Evolutionary conservation across 495 filamentous ascomycete genomes (phyloP).

Genomic region (Penicillium ucsense): DNA sequence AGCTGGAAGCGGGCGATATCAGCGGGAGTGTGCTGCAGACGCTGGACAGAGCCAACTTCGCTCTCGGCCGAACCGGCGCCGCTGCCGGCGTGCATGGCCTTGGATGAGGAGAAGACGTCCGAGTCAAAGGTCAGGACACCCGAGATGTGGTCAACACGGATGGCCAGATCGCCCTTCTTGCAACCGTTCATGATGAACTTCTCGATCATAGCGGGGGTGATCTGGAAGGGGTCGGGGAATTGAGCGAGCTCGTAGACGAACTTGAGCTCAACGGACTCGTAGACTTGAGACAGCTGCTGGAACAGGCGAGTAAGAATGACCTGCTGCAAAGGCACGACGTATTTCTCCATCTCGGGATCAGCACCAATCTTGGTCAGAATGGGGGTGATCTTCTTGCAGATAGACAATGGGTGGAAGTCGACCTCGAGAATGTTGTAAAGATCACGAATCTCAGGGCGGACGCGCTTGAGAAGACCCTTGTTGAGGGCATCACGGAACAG

Average conservation of each 20-base stretch:
- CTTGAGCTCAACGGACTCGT: conserved; percentile 91
- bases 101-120: conserved; percentile 94
- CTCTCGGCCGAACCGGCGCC: conserved; percentile 80
- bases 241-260: conserved; percentile 91
- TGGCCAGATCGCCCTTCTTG: conserved; percentile 97
- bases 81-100: conserved; percentile 80
- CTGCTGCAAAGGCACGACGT: conserved; percentile 88
- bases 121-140: conserved; percentile 95
- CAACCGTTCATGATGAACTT: conserved; percentile 99
- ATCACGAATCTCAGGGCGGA: conserved; percentile 85
- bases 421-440: conserved; percentile 98
- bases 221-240: conserved; percentile 96
- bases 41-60: conserved; percentile 78
- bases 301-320: conserved; percentile 97
- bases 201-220: conserved; percentile 83
- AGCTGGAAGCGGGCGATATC: conserved; percentile 96
- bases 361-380: conserved; percentile 89
- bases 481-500: conserved; percentile 92
- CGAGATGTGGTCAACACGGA: conserved; percentile 90
- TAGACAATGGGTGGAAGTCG: conserved; percentile 96
- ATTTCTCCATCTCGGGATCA: conserved; percentile 94
- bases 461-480: conserved; percentile 87
- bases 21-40: conserved; percentile 91
- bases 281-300: conserved; percentile 98
- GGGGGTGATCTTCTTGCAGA: conserved; percentile 98